These are phyloP conservation scores for Thinopyrum elongatum DNA, from an alignment of 176 grass and related monocot genomes.

Conservation along the genomic window DNA sequence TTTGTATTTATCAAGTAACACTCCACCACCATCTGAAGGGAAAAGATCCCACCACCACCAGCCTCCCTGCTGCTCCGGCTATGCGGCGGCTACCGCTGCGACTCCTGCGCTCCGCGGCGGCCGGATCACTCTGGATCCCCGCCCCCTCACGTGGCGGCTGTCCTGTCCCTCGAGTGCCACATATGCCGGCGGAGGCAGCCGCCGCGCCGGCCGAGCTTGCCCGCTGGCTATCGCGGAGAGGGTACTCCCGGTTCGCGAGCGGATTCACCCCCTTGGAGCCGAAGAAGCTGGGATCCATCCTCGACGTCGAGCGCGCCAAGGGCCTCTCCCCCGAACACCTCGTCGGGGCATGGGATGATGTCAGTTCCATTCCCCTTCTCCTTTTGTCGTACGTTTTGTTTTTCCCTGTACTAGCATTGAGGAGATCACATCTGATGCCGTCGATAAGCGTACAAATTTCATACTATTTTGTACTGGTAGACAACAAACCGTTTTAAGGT, in stretches of 20 bases:
- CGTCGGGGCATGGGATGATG: constrained; percentile 87
- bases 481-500: neutral
- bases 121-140: neutral
- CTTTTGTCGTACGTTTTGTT: neutral
- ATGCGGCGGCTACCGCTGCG: constrained; percentile 33
- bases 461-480: neutral
- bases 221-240: constrained; percentile 38
- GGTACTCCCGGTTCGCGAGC: constrained; percentile 62
- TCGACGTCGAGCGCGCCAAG: constrained; percentile 75
- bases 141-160: neutral
- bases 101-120: constrained; percentile 17
- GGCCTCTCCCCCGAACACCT: constrained; percentile 65
- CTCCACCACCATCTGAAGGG: neutral
- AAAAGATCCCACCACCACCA: neutral
- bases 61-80: neutral
- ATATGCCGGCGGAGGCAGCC: neutral
- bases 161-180: neutral
- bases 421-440: neutral
- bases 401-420: neutral
- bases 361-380: constrained; percentile 14
- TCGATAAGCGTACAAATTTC: neutral
- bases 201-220: constrained; percentile 20
- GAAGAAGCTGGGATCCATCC: constrained; percentile 63
- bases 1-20: too few species aligned
- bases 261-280: constrained; percentile 80